Evolutionary conservation across 805 yeast species (phyloP).

Genomic region (Candida sanyiensis): DNA sequence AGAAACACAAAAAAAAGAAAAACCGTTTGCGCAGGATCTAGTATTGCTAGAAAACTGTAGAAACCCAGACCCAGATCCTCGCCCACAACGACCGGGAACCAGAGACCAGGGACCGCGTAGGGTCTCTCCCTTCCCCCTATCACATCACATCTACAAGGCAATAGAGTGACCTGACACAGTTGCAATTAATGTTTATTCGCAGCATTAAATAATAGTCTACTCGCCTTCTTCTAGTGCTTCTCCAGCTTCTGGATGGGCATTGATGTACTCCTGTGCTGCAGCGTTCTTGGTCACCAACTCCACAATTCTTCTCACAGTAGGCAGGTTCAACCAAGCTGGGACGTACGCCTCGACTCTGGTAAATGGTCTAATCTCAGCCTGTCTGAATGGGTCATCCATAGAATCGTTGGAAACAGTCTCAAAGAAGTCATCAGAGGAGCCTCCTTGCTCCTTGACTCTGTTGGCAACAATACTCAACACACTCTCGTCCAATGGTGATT

Average conservation of each 20-base stretch:
- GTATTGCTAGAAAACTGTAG: no score
- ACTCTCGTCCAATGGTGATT: slow-evolving; percentile 80
- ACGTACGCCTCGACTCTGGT: slow-evolving; percentile 83
- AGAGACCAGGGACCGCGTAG: no score
- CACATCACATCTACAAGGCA: no score
- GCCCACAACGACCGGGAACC: no score
- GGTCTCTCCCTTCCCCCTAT: no score
- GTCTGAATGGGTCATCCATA: slow-evolving; percentile 79
- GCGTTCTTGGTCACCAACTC: slow-evolving; percentile 85
- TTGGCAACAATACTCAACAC: slow-evolving; percentile 79
- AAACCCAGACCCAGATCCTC: no score
- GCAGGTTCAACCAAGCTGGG: slow-evolving; percentile 90
- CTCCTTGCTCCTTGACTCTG: slow-evolving; percentile 57
- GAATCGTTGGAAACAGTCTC: slow-evolving; percentile 67
- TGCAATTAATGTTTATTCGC: background rate
- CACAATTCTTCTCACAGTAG: slow-evolving; percentile 80
- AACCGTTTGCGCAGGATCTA: no score
- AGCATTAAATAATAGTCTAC: background rate
- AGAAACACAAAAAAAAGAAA: no score
- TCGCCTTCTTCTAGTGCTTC: slow-evolving; percentile 12
- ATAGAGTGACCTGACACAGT: no score
- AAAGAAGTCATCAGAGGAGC: slow-evolving; percentile 57
- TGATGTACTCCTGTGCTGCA: slow-evolving; percentile 50
- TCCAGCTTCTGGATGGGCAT: slow-evolving; percentile 22
- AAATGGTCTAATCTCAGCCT: slow-evolving; percentile 69